Conservation (phyloP, 768 basidiomycete species). For the Boletus vinaceobasis region DNA sequence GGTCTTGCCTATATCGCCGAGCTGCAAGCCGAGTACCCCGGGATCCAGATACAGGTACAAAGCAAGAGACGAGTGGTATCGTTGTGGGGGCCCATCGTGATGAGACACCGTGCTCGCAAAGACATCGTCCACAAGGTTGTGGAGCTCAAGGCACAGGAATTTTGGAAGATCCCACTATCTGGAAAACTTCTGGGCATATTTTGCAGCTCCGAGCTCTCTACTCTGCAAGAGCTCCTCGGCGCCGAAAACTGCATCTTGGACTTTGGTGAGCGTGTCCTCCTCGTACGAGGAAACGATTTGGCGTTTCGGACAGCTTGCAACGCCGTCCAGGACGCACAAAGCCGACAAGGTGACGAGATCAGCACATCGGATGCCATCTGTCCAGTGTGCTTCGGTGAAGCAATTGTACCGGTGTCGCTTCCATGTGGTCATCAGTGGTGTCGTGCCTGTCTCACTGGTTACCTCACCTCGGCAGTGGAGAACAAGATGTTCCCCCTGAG, state of each 20-base stretch:
- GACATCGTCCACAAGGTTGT: conserved; percentile 47
- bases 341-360: conserved; percentile 28
- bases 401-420: conserved; percentile 49
- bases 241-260: conserved; percentile 56
- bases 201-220: conserved; percentile 42
- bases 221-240: conserved; percentile 50
- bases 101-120: conserved; percentile 40
- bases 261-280: conserved; percentile 37
- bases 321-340: conserved; percentile 39
- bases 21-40: conserved; percentile 38
- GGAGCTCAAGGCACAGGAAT: conserved; percentile 41
- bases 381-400: conserved; percentile 67
- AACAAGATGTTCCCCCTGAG: conserved; percentile 64
- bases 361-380: conserved; percentile 37
- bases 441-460: conserved; percentile 54
- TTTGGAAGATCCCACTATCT: conserved; percentile 45
- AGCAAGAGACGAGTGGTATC: conserved; percentile 41
- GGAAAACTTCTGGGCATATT: conserved; percentile 46
- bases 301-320: conserved; percentile 35
- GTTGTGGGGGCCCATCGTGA: conserved; percentile 48
- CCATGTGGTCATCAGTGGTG: conserved; percentile 71
- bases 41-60: conserved; percentile 45
- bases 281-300: conserved; percentile 53
- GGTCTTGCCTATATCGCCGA: conserved; percentile 46
- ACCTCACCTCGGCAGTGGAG: conserved; percentile 55